Conservation (phyloP, 192 early-diverging fungal genomes). For the Spizellomyces sp. region DNA sequence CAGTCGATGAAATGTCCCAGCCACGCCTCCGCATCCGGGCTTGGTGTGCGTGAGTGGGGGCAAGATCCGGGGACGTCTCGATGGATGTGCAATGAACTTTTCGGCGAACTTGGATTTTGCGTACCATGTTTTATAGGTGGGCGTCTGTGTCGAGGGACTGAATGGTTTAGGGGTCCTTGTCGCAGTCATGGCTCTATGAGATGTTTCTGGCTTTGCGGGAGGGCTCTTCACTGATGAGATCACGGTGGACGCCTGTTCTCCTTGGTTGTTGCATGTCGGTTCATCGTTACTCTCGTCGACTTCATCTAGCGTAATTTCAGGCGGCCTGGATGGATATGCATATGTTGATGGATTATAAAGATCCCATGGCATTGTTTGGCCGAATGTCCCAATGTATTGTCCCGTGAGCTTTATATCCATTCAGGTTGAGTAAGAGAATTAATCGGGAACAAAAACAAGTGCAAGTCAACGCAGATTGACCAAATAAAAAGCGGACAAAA, state of each 20-base stretch:
- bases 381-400: slow-evolving; percentile 55
- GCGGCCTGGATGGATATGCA: slow-evolving; percentile 28
- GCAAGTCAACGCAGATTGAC: too few species aligned
- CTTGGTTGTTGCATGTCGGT: too few species aligned
- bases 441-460: neutral
- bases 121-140: slow-evolving; percentile 35
- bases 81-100: neutral
- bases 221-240: neutral
- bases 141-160: slow-evolving; percentile 5
- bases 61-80: neutral
- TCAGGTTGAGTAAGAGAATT: neutral
- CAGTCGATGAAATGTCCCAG: slow-evolving; percentile 25
- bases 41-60: slow-evolving; percentile 2
- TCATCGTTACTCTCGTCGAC: neutral
- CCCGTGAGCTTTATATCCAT: slow-evolving; percentile 34
- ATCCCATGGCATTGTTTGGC: slow-evolving; percentile 51
- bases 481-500: too few species aligned
- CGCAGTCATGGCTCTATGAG: neutral
- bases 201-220: neutral
- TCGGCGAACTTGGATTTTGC: slow-evolving; percentile 36
- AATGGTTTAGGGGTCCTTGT: neutral
- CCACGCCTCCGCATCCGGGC: neutral
- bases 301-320: slow-evolving; percentile 28
- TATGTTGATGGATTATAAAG: slow-evolving; percentile 41
- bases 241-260: too few species aligned